These are phyloP conservation scores for Hyaloperonospora brassicae DNA, from an alignment of 352 stramenopile genomes.

Conservation along the genomic window DNA sequence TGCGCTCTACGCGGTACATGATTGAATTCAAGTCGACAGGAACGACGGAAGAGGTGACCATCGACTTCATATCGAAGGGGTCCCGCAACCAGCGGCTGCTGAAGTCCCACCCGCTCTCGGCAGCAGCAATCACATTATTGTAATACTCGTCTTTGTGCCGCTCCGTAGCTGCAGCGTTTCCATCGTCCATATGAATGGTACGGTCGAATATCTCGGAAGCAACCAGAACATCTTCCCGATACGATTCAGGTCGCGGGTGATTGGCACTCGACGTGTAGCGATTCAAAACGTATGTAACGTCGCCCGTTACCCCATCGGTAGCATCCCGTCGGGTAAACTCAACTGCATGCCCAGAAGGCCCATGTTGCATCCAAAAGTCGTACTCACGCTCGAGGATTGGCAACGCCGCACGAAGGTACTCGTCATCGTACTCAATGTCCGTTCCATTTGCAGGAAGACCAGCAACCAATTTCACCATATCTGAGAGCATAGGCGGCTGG, in stretches of 20 bases:
- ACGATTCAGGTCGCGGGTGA: slow-evolving; percentile 80
- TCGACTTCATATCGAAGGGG: slow-evolving; percentile 56
- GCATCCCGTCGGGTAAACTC: slow-evolving; percentile 30
- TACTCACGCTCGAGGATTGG: slow-evolving; percentile 78
- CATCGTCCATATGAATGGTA: slow-evolving; percentile 23
- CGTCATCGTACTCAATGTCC: slow-evolving; percentile 38
- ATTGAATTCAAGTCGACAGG: slow-evolving; percentile 84
- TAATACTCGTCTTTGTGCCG: slow-evolving; percentile 68
- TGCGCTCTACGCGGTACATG: slow-evolving; percentile 70
- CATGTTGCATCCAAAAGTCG: slow-evolving; percentile 75
- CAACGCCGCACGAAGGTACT: slow-evolving; percentile 45
- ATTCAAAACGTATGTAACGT: slow-evolving; percentile 50
- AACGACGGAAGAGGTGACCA: slow-evolving; percentile 59
- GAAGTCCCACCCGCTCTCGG: slow-evolving; percentile 89
- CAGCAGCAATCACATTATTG: slow-evolving; percentile 72
- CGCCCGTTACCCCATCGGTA: slow-evolving; percentile 4
- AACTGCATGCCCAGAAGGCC: slow-evolving; percentile 50
- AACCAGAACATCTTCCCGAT: slow-evolving; percentile 69
- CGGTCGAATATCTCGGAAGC: slow-evolving; percentile 56
- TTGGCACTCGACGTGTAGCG: slow-evolving; percentile 70
- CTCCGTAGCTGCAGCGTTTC: slow-evolving; percentile 30
- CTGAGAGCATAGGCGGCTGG: slow-evolving; percentile 86
- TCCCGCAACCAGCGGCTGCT: slow-evolving; percentile 77
- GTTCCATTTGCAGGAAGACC: slow-evolving; percentile 26
- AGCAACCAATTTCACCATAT: slow-evolving; percentile 72